Evolutionary conservation across 2,329 filamentous ascomycete genomes (phyloP), one percentile per base, ranked within the genome.

Genomic region (Peltaster fructicola): DNA sequence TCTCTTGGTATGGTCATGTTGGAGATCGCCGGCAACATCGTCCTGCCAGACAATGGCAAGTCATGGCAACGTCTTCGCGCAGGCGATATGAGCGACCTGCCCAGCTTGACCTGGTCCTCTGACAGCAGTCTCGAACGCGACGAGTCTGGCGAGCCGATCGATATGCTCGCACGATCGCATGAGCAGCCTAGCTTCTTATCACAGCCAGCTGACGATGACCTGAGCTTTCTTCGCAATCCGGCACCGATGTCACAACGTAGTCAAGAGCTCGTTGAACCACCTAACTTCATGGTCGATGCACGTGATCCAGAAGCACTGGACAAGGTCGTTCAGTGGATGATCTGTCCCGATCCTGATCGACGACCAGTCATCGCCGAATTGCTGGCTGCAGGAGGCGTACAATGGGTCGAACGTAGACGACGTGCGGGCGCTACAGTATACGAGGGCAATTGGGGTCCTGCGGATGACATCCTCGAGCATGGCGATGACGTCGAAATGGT

Each of bases 381-480:
- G 7, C 64, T 92, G 22, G 55, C 65, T 22, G 65, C 73, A 1
- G 69, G 73, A 23, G 80, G 81, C 13, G 64, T 92, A 25, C 65
- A 64, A 32, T 98, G 88, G 78, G 75, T 90, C 15, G 66, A 72
- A 27, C 56, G 61, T 24, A 72, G 82, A 33, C 72, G 82, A 27
- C 72, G 76, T 27, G 79, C 82, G 7, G 79, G 82, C 21, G 88
- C 88, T n/a, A 93, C 82, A 0, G 73, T 98, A 26, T 98, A 78
- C 40, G 88, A 98, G 54, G 88, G 88, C 34, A 88, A 80, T 47
- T 98, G 84, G 77, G 88, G 88, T 4, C 85, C 85, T 15, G 65
- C 65, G 13, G 73, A 73, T 35, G 65, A 72, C 33, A 57, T 71
- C 11, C 54, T 71, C 27, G 55, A 54, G 13, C 58, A 61, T 38